Base-by-base conservation (phyloP, 495 filamentous ascomycete genomes). In the Umbilicaria muhlenbergii region DNA sequence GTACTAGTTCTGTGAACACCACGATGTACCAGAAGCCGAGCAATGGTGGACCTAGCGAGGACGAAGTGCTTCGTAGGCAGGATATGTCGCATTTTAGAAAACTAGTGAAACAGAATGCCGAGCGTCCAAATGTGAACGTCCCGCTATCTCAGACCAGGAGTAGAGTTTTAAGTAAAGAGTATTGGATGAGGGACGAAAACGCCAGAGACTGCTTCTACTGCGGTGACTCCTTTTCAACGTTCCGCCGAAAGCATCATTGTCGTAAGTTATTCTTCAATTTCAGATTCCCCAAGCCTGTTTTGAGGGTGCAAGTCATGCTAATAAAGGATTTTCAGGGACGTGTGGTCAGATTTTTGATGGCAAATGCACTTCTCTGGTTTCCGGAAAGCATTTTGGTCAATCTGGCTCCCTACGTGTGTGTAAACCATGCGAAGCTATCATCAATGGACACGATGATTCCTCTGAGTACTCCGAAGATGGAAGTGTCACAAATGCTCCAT, bases 121-220 rank as follows among this genome's bases (percentile, higher is more conserved):
- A 36, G 47, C n/a, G 46, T 51, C 12, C 39, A 45, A 35, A 44
- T 14, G 41, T 50, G 46, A 32, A 12, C n/a, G 21, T 33, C 12
- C 14, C 34, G 41, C 65, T 81, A 18, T 71, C 79, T 46, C 73
- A 85, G 53, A 74, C 86, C 61, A 70, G 80, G 45, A 88, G 83
- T 53, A 85, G 82, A 57, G 73, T 95, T 31, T 65, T 96, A 12
- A 94, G 81, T 51, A 89, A 83, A 57, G 86, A 94, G 42, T 96
- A 92, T 56, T 99, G 92, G 92, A 99, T 99, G 92, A 82, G 83
- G 37, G 92, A 99, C 62, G 92, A 96, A 55, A 94, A 92, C 55
- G 89, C 87, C 37, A 96, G 89, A 61, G 89, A 95, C 51, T 99
- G 92, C 57, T 99, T 96, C 55, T 71, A 83, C 37, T 99, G 92